Evolutionary conservation across 2,329 filamentous ascomycete species (phyloP).

Genomic region (Colletotrichum eremochloae): DNA sequence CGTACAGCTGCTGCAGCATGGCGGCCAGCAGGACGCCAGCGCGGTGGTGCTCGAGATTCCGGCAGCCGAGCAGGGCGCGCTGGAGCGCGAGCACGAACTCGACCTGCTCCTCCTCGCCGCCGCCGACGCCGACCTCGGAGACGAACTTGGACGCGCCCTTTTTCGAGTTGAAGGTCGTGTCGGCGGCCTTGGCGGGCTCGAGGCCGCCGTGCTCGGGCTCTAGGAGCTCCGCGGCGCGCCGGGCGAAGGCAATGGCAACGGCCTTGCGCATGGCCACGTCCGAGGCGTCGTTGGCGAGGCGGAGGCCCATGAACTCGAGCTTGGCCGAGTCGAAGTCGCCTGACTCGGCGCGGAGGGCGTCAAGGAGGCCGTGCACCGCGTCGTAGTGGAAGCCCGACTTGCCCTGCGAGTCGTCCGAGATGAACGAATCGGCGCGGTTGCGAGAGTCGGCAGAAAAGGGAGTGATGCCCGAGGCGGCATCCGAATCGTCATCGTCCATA

Average conservation of each 20-base stretch:
- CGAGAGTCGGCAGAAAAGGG: conserved; percentile 67
- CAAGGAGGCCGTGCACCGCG: conserved; percentile 87
- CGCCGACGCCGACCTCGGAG: conserved; percentile 71
- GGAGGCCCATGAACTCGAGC: conserved; percentile 93
- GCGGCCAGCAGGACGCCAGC: conserved; percentile 78
- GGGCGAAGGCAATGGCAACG: conserved; percentile 87
- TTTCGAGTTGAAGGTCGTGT: conserved; percentile 68
- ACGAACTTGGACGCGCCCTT: conserved; percentile 69
- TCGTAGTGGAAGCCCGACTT: conserved; percentile 82
- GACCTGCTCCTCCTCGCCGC: conserved; percentile 81
- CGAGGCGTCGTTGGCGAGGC: conserved; percentile 90
- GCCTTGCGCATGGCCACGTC: conserved; percentile 90
- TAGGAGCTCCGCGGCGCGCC: conserved; percentile 79
- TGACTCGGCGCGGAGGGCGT: conserved; percentile 81
- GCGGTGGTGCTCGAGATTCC: conserved; percentile 65
- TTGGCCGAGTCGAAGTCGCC: conserved; percentile 86
- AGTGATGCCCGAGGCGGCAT: conserved; percentile 72
- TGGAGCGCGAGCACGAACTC: conserved; percentile 89
- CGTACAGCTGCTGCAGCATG: conserved; percentile 86
- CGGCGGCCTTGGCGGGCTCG: conserved; percentile 75
- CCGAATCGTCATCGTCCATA: conserved; percentile 74
- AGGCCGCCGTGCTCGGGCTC: conserved; percentile 64
- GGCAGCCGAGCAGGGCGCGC: conserved; percentile 78
- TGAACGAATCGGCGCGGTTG: conserved; percentile 78
- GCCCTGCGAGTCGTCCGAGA: conserved; percentile 78